Base-by-base conservation (phyloP, 495 filamentous ascomycete species). In the Penicillium atrosanguineum region DNA sequence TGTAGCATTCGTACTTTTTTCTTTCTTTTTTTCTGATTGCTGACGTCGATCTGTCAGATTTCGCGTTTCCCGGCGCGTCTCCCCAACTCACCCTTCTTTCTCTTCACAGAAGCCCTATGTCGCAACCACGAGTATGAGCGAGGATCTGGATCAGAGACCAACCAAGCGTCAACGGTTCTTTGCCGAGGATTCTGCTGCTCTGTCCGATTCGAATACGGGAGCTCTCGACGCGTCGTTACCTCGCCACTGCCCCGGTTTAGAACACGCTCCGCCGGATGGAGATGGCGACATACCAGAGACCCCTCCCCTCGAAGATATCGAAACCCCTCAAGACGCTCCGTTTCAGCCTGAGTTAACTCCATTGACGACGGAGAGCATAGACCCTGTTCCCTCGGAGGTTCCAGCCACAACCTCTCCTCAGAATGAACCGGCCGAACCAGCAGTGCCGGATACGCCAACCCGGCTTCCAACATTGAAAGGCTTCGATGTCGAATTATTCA, bases 81-180 rank as follows among this genome's bases (percentile, higher is more conserved):
- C 57, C 70, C 65, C 39, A 56, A 26, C 25, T 53, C 25, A 34
- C 6, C 25, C 25, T 48, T 50, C 50, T 16, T 46, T 28, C 28
- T 25, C 29, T 45, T 42, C 46, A 29, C 36, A 12, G 43, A 38
- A 25, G 36, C 28, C 44, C 43, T 4, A 59, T 63, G 46, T 44
- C 26, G 49, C 48, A 50, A 50, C 54, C 44, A 58, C 52, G 45
- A 64, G 41, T 50, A 67, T 69, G 61, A 62, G 50, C 44, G 58
- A 67, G 19, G 53, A 65, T 50, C 31, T 53, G 23, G 54, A 59
- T 34, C 52, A 85, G 42, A 80, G 84, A 19, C 90, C 90, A 4
- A 70, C 69, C 37, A 96, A 96, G 76, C 91, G 86, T 69, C 78
- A 86, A 50, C 85, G 91, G 23, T 95, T 95, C 69, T 91, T 95